Conservation (phyloP, 2,329 filamentous ascomycete genomes). For the Beauveria australis region DNA sequence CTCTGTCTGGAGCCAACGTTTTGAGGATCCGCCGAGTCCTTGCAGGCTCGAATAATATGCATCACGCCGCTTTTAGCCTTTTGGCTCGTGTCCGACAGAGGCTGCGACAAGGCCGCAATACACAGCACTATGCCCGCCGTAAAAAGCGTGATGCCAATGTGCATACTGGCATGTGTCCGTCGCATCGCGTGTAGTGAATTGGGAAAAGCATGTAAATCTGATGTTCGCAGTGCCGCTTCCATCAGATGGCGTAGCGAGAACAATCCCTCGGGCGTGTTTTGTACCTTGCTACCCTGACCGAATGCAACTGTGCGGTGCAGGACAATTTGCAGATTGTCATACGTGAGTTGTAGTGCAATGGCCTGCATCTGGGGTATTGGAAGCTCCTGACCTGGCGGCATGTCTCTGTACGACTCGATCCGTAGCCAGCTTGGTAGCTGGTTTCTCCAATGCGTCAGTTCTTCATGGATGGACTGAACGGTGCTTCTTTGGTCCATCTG, state of each 20-base stretch:
- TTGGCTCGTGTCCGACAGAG: slow-evolving; percentile 4
- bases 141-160: slow-evolving; percentile 11
- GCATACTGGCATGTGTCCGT: slow-evolving; percentile 9
- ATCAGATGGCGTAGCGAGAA: slow-evolving; percentile 2
- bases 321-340: slow-evolving; percentile 10
- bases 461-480: not conserved
- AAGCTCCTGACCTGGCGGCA: not conserved
- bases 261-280: not conserved
- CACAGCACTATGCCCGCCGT: slow-evolving; percentile 11
- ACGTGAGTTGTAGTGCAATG: slow-evolving; percentile 6
- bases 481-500: not conserved
- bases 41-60: slow-evolving; percentile 9
- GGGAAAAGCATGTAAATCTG: not conserved
- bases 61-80: slow-evolving; percentile 8
- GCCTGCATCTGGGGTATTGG: slow-evolving; percentile 6
- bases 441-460: not conserved
- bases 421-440: slow-evolving; percentile 1
- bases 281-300: not conserved
- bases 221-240: slow-evolving; percentile 1
- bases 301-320: slow-evolving; percentile 5
- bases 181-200: not conserved
- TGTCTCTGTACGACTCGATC: not conserved
- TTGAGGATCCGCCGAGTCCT: not conserved
- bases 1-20: slow-evolving; percentile 7
- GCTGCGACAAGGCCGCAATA: slow-evolving; percentile 3